Evolutionary conservation across 2,329 filamentous ascomycete genomes (phyloP).

Genomic region (Dactylellina cionopaga): DNA sequence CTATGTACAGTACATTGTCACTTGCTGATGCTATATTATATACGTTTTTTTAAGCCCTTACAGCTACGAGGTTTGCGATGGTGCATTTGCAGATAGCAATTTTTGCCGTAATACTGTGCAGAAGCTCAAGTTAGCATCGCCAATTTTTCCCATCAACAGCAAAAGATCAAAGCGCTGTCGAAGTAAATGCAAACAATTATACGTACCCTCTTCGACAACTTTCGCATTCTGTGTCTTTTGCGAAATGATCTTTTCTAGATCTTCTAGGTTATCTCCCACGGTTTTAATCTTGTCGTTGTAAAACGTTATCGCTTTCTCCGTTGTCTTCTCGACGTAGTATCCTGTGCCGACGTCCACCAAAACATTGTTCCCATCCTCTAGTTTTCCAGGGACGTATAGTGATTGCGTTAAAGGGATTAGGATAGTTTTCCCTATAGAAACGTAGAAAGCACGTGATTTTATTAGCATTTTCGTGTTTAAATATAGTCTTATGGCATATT

Average conservation of each 20-base stretch:
- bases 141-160: neutral
- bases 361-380: conserved; percentile 78
- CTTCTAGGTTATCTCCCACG: conserved; percentile 71
- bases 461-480: neutral
- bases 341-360: conserved; percentile 94
- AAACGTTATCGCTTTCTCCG: conserved; percentile 72
- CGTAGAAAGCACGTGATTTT: too few relatives aligned
- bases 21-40: neutral
- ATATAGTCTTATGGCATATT: neutral
- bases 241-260: conserved; percentile 74
- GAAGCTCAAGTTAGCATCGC: neutral
- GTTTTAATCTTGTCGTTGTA: conserved; percentile 76
- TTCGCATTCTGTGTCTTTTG: conserved; percentile 84
- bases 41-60: neutral
- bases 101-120: conserved; percentile 42
- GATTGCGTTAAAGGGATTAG: conserved; percentile 95
- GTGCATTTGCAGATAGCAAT: conserved; percentile 22
- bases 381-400: conserved; percentile 86
- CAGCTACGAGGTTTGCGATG: conserved; percentile 23
- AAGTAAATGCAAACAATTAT: neutral
- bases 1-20: conserved; percentile 17
- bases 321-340: conserved; percentile 87
- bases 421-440: conserved; percentile 70
- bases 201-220: conserved; percentile 79
- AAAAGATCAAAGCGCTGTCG: too few relatives aligned